Base-by-base conservation (phyloP, 2,329 filamentous ascomycete species). In the Cercospora canescens region DNA sequence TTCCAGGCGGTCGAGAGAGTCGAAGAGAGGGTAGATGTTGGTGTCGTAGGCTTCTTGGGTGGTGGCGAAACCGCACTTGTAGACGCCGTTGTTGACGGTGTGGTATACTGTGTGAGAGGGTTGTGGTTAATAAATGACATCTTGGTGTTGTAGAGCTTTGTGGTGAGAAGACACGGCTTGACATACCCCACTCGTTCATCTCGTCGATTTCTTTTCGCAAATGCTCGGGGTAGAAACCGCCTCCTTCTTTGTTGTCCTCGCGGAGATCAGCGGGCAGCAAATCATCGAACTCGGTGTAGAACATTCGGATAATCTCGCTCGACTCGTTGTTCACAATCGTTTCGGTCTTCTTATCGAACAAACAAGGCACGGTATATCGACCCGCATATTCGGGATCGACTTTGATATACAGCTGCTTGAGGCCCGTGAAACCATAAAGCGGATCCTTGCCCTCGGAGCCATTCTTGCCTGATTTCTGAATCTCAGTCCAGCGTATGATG, bases 301-400 rank as follows among this genome's bases (percentile, higher is more conserved):
- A 83, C 91, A 96, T 96, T 75, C 93, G 89, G 78, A 97, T 88
- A 76, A 97, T 96, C 81, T 97, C 93, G 70, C 89, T 89, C 79
- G 90, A 92, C 84, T 97, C 93, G 71, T 97, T 97, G 85, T 86
- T 94, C 67, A 96, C 93, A 74, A 97, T 95, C 26, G 83, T 87
- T 62, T 77, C 72, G 45, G 82, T 82, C 76, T 89, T 87, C 76
- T 87, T 89, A 70, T 92, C 89, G 82, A 87, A 91, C 58, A 96
- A 82, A 28, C 92, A 87, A 0, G 93, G 93, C 21, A 96, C 91
- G 0, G 92, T 95, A 76, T 92, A 93, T n/a, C 93, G 85, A 1
- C 89, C 91, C 1, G 79, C 74, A 74, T 92, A 94, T 39, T 87
- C 79, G 0, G 88, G 84, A 71, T 93, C 86, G 6, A 86, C 87